Percentiles rank a stretch among this genome's conserved stretches.
Evolutionary conservation across 345 rosid genomes (phyloP).

Genomic region (Populus pruinosa): DNA sequence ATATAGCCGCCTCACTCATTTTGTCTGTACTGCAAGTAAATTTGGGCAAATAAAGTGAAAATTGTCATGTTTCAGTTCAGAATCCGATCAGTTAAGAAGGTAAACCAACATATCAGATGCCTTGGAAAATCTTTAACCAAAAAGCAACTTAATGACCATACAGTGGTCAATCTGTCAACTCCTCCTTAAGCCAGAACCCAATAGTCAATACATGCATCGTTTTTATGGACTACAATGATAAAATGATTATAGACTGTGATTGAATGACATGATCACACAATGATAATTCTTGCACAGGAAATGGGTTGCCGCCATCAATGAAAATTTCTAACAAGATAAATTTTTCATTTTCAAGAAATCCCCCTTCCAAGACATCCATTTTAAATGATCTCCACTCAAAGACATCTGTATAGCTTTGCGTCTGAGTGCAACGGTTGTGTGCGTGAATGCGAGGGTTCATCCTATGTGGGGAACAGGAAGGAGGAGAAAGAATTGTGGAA

Average conservation of each 20-base stretch:
- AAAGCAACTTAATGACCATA: neutral
- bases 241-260: neutral
- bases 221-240: neutral
- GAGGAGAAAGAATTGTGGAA: neutral
- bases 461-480: neutral
- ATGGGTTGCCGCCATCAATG: neutral
- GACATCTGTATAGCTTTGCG: neutral
- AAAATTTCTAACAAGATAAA: neutral
- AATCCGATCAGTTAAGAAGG: neutral
- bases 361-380: no score
- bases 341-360: no score
- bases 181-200: neutral
- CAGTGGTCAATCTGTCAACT: neutral
- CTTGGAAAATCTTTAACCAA: neutral
- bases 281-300: no score
- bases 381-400: no score
- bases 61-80: slow-evolving; percentile 2
- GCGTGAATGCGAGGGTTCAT: neutral
- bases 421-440: neutral
- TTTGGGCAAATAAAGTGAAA: slow-evolving; percentile 14
- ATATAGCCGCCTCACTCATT: slow-evolving; percentile 81
- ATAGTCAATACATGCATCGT: neutral
- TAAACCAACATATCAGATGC: neutral
- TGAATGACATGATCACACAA: neutral
- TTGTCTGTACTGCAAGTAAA: slow-evolving; percentile 76